Base-by-base conservation (phyloP, 331 rosid genomes). In the Dryas integrifolia region DNA sequence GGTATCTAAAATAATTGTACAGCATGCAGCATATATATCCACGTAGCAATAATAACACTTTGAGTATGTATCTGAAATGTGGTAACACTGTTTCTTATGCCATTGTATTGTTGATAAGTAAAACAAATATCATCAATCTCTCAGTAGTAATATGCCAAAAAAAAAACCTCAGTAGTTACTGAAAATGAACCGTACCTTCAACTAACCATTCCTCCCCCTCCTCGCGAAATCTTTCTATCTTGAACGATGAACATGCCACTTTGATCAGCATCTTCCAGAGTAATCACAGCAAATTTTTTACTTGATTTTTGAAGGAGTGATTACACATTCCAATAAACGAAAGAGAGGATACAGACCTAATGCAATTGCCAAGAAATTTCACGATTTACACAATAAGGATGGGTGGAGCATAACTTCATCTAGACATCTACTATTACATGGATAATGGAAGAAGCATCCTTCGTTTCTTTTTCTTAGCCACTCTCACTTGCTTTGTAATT, bases 401-500 rank as follows among this genome's bases (percentile, higher is more conserved):
- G 70, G 50, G 49, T 56, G 65, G 63, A 5, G 41, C 15, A 56
- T 52, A 56, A 68, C 81, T 77, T 69, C 63, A 18, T 65, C 24
- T 21, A 21, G 24, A 21, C 24, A 21, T 21, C 79, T 77, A 81
- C 70, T 73, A 67, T 88, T 86, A 95, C 98, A 95, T 92, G 12
- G 99, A 95, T 75, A 95, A 77, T 21, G 99, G 99, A 83, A 95
- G 99, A 87, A 95, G 99, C 99, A 95, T 95, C 82, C 99, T 88
- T 75, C 98, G 91, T 82, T 78, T 95, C 94, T 88, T 92, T 84
- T 87, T 95, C 88, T 96, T 83, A 58, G 98, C 97, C 80, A 92
- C 72, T 84, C 96, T 88, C 77, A 95, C 96, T 87, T 95, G 98
- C 89, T 92, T 92, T 45, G 98, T 88, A 74, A 95, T 78, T 87